These are phyloP conservation scores for Anastatica hierochuntica DNA, from an alignment of 345 rosid species.

Conservation along the genomic window DNA sequence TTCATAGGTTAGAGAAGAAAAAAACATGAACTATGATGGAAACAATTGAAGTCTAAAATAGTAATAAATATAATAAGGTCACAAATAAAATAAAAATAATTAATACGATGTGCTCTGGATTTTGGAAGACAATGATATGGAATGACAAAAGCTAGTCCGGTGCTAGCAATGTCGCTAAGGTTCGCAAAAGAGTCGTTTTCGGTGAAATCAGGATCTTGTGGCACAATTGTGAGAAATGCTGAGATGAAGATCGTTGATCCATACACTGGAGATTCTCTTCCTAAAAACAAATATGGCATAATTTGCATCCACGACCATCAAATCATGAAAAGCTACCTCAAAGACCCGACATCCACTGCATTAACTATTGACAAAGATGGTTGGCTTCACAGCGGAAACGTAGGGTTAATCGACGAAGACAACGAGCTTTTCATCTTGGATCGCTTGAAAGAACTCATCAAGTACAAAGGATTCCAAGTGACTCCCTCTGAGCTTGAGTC, in stretches of 20 bases:
- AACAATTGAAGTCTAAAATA: too few relatives aligned
- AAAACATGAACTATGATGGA: too few relatives aligned
- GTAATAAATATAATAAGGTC: too few relatives aligned
- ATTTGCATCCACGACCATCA: constrained; percentile 77
- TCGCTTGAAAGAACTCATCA: constrained; percentile 60
- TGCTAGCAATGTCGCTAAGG: constrained; percentile 70
- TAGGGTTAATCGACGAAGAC: constrained; percentile 51
- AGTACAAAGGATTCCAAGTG: constrained; percentile 67
- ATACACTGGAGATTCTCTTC: constrained; percentile 46
- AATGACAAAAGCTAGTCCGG: constrained; percentile 96
- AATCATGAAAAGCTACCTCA: constrained; percentile 74
- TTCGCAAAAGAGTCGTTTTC: constrained; percentile 70
- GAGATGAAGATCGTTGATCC: constrained; percentile 42
- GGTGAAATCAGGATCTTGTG: constrained; percentile 82
- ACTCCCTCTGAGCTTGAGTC: constrained; percentile 75
- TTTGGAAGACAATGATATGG: too few relatives aligned
- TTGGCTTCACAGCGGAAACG: constrained; percentile 39
- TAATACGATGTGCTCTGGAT: too few relatives aligned
- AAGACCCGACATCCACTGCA: constrained; percentile 37
- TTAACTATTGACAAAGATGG: constrained; percentile 46
- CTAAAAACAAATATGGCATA: constrained; percentile 58
- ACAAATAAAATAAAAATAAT: too few relatives aligned
- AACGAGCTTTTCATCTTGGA: constrained; percentile 61
- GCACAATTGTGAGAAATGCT: constrained; percentile 79
- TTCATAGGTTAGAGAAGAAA: too few relatives aligned